Evolutionary conservation across 2,329 filamentous ascomycete species (phyloP).

Genomic region (Penicillium palitans): DNA sequence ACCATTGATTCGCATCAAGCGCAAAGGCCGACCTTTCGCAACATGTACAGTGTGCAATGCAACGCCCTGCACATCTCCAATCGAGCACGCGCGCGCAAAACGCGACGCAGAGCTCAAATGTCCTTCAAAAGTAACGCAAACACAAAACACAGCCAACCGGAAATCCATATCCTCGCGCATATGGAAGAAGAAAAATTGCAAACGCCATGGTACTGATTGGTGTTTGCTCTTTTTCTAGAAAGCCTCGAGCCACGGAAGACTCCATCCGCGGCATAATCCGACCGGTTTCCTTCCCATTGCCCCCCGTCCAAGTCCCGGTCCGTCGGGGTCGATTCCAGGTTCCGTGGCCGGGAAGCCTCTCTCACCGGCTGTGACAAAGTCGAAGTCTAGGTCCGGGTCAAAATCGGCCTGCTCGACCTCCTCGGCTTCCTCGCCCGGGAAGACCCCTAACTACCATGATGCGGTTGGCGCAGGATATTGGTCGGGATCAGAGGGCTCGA

Average conservation of each 20-base stretch:
- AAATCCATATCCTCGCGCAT: conserved; percentile 17
- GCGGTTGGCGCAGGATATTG: conserved; percentile 13
- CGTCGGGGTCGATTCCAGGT: background rate
- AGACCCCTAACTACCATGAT: conserved; percentile 4
- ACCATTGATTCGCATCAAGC: conserved; percentile 89
- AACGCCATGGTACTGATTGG: conserved; percentile 24
- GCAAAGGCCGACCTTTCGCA: conserved; percentile 92
- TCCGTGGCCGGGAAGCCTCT: background rate
- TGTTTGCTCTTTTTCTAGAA: conserved; percentile 25
- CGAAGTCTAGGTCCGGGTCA: conserved; percentile 18
- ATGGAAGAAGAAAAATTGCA: conserved; percentile 18
- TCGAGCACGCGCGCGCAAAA: conserved; percentile 72
- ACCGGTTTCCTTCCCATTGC: conserved; percentile 27
- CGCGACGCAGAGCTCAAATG: conserved; percentile 37
- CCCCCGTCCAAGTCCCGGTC: conserved; percentile 10
- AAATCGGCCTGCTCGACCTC: conserved; percentile 9
- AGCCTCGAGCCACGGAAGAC: conserved; percentile 23
- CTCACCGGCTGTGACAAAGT: background rate
- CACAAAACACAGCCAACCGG: conserved; percentile 17
- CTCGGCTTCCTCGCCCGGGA: background rate
- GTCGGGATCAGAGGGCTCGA: conserved; percentile 22
- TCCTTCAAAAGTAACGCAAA: conserved; percentile 35
- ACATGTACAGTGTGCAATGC: conserved; percentile 88
- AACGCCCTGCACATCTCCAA: conserved; percentile 84
- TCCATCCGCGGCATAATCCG: conserved; percentile 22